These are phyloP conservation scores for Bonia amplexicaulis DNA, from an alignment of 176 grass and related monocot genomes.

Conservation along the genomic window DNA sequence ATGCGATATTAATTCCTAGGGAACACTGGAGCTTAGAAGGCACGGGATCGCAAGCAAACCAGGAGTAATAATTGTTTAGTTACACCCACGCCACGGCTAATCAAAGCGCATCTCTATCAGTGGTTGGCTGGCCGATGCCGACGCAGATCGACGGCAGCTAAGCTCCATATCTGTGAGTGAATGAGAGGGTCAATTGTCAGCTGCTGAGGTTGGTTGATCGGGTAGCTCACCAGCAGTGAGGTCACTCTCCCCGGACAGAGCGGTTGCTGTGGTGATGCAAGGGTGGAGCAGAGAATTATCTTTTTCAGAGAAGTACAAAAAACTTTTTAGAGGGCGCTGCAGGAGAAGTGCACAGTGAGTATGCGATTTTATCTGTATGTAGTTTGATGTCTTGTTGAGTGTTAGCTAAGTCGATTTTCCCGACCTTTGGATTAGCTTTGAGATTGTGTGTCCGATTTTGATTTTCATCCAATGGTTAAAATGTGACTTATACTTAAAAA, in stretches of 20 bases:
- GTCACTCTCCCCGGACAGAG: neutral
- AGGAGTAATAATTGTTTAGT: neutral
- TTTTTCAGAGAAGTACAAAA: neutral
- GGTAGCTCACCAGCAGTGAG: conserved; percentile 24
- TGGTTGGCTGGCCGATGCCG: conserved; percentile 13
- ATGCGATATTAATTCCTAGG: neutral
- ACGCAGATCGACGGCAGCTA: neutral
- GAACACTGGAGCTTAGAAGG: conserved; percentile 5
- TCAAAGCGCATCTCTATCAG: neutral
- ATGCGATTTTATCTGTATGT: neutral
- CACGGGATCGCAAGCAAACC: neutral
- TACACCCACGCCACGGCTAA: conserved; percentile 25
- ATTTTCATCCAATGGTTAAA: neutral
- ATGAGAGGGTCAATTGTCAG: neutral
- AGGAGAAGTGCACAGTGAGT: neutral
- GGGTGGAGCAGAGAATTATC: neutral
- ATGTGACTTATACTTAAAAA: neutral
- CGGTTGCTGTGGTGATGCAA: neutral
- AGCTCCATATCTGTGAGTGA: neutral
- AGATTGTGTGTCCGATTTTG: neutral
- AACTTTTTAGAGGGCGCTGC: neutral
- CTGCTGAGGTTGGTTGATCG: neutral
- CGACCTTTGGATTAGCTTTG: neutral
- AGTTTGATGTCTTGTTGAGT: neutral
- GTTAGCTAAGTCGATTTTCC: no score